Conservation (phyloP, 371 early-diverging fungal genomes). For the Zopfochytrium polystomum region DNA sequence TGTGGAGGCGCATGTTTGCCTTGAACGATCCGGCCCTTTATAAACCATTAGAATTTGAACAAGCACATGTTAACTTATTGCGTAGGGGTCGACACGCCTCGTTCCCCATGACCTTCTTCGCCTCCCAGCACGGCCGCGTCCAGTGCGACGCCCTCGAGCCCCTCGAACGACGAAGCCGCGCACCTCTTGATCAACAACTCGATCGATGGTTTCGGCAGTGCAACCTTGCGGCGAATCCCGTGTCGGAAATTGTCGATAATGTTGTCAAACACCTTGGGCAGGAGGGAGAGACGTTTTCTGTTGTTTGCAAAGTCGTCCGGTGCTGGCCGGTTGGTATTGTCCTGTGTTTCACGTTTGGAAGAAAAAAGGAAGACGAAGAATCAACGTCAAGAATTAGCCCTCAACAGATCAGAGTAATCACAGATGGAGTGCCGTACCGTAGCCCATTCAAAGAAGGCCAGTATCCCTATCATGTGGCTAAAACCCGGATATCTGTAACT, state of each 20-base stretch:
- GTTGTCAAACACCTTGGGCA: conserved; percentile 19
- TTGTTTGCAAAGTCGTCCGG: conserved; percentile 34
- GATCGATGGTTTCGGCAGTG: too few species aligned
- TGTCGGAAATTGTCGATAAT: conserved; percentile 26
- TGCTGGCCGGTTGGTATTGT: conserved; percentile 29
- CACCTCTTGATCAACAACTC: too few species aligned
- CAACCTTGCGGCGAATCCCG: conserved; percentile 26
- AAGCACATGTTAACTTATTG: conserved; percentile 26
- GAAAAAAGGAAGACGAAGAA: too few species aligned
- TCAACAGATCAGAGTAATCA: too few species aligned
- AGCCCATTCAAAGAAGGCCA: conserved; percentile 9
- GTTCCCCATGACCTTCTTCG: too few species aligned
- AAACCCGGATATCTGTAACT: not conserved
- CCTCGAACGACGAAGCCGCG: too few species aligned
- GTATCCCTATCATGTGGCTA: conserved; percentile 12
- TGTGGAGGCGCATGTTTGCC: conserved; percentile 32
- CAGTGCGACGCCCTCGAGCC: conserved; percentile 24
- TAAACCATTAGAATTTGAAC: too few species aligned
- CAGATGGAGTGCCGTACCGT: too few species aligned
- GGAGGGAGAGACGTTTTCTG: conserved; percentile 21
- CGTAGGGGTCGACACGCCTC: too few species aligned
- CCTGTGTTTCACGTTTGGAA: too few species aligned
- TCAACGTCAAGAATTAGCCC: too few species aligned
- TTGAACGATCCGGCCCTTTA: conserved; percentile 30
- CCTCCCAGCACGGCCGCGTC: conserved; percentile 17